Conservation (phyloP, 768 basidiomycete genomes). For the Tubosaeta sp. region DNA sequence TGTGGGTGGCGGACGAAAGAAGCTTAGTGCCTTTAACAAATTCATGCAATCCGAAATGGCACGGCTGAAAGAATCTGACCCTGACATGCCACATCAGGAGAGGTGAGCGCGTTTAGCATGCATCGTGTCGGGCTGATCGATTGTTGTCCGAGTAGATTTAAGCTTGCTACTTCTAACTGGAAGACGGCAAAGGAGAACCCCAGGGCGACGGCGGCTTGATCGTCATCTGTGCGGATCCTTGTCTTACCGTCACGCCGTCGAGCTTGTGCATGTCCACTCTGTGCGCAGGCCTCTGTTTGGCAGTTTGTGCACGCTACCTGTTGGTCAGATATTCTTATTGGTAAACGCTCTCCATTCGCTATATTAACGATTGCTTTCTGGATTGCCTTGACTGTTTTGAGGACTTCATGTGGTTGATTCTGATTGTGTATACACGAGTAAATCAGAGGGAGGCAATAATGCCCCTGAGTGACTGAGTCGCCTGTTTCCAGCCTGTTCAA, state of each 20-base stretch:
- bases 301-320: slow-evolving; percentile 10
- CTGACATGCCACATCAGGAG: slow-evolving; percentile 68
- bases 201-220: slow-evolving; percentile 32
- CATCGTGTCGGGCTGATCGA: neutral
- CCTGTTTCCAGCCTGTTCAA: slow-evolving; percentile 26
- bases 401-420: neutral
- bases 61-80: slow-evolving; percentile 71
- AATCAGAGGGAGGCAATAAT: slow-evolving; percentile 4
- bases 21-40: slow-evolving; percentile 71
- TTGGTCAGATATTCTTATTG: slow-evolving; percentile 30
- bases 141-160: slow-evolving; percentile 46
- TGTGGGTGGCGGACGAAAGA: slow-evolving; percentile 49
- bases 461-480: slow-evolving; percentile 18
- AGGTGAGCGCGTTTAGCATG: slow-evolving; percentile 40
- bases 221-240: slow-evolving; percentile 5
- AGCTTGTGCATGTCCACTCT: slow-evolving; percentile 10
- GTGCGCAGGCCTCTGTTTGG: slow-evolving; percentile 23
- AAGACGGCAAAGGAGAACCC: slow-evolving; percentile 70
- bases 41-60: slow-evolving; percentile 80
- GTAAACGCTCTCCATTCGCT: slow-evolving; percentile 24
- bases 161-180: slow-evolving; percentile 73
- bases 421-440: neutral
- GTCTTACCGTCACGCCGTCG: slow-evolving; percentile 4
- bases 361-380: slow-evolving; percentile 12
- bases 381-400: slow-evolving; percentile 5